Evolutionary conservation across 2,329 filamentous ascomycete species (phyloP), one percentile per base, ranked within the genome.

Genomic region (Thermomyces lanuginosus): DNA sequence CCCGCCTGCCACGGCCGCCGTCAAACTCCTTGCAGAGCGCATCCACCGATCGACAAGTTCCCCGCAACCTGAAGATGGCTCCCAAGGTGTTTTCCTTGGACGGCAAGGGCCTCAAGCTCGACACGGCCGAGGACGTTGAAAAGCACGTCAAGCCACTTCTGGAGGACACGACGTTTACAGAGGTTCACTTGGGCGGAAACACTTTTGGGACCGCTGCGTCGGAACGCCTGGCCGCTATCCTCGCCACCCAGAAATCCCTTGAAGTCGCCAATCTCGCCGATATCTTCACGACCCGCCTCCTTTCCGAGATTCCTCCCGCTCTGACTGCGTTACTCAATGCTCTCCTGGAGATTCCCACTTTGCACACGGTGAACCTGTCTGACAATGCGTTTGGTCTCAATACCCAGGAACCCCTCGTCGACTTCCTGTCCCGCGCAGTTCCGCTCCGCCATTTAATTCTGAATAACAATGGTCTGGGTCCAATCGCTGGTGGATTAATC

Each of bases 311-410:
- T 37, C 89, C 89, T 24, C 76, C 77, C 37, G 86, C 89, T 5
- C 71, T 98, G 29, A 79, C 78, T 23, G 74, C 71, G 32, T 73
- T 98, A 24, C 73, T 98, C 28, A 83, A 75, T 21, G 76, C 86
- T 3, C 73, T 95, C 21, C 72, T 93, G 31, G 77, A 83, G 46
- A 76, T 92, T 28, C 76, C 79, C 2, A 75, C 80, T 31, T 75
- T 98, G 22, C 77, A 79, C 52, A 93, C 84, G 16, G 69, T 98
- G 56, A 91, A 95, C 56, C 69, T 98, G 21, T 92, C 86, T 57
- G 89, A 98, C 58, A 98, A 98, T 56, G 89, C 89, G 23, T 98
- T 98, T 46, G 89, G 89, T 30, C 72, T 93, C 35, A 93, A 92
- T 58, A 92, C 82, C 9, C 79, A 91, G 53, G 83, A 81, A 18